Percentiles rank a stretch among this genome's conserved stretches.
Evolutionary conservation across 2,329 filamentous ascomycete species (phyloP).

Genomic region (Diaporthe longicolla): DNA sequence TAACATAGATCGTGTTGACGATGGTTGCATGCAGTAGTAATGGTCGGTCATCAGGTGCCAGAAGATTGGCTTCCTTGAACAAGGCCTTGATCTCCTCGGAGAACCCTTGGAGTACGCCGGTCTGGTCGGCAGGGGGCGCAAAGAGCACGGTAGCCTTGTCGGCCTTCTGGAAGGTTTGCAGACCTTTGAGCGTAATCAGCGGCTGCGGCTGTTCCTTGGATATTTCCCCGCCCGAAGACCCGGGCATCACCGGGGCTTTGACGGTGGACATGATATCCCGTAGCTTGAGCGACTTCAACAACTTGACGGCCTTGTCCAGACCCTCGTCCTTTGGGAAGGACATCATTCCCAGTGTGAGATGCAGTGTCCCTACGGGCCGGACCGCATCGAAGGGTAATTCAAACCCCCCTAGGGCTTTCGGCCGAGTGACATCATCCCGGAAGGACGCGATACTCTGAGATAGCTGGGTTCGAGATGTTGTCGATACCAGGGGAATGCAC

Average conservation of each 20-base stretch:
- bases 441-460: slow-evolving; percentile 74
- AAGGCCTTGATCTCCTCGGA: slow-evolving; percentile 66
- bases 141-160: slow-evolving; percentile 75
- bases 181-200: slow-evolving; percentile 64
- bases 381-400: slow-evolving; percentile 77
- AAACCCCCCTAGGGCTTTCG: slow-evolving; percentile 54
- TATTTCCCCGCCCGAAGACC: slow-evolving; percentile 23
- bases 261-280: slow-evolving; percentile 56
- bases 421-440: slow-evolving; percentile 65
- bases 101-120: slow-evolving; percentile 67
- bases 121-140: slow-evolving; percentile 69
- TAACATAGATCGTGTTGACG: slow-evolving; percentile 86
- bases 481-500: slow-evolving; percentile 79
- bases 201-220: slow-evolving; percentile 47
- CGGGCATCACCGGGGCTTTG: slow-evolving; percentile 41
- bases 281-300: slow-evolving; percentile 56
- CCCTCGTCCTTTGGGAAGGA: slow-evolving; percentile 69
- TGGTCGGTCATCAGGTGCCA: slow-evolving; percentile 71
- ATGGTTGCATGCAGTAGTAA: slow-evolving; percentile 88
- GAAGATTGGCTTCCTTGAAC: slow-evolving; percentile 70
- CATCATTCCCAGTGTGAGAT: slow-evolving; percentile 92
- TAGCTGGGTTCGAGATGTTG: slow-evolving; percentile 74
- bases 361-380: slow-evolving; percentile 83
- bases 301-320: slow-evolving; percentile 57
- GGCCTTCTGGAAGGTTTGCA: slow-evolving; percentile 72